Conservation (phyloP, 495 filamentous ascomycete genomes). For the Aspergillus haitiensis region DNA sequence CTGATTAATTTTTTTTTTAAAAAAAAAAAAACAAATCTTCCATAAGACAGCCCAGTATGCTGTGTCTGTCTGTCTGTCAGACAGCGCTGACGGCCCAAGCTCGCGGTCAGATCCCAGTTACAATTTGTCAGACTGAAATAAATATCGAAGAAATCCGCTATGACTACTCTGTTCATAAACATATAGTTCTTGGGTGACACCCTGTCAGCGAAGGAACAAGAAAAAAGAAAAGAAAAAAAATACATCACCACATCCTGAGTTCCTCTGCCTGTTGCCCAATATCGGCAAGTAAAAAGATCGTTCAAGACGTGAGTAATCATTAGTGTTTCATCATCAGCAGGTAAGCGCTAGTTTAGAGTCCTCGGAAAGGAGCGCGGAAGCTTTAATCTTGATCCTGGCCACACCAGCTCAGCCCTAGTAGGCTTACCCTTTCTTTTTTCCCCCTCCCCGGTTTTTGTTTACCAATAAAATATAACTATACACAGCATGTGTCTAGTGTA, state of each 20-base stretch:
- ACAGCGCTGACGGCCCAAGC: slow-evolving; percentile 1
- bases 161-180: no score
- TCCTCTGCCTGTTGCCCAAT: not conserved
- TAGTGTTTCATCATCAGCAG: slow-evolving; percentile 6
- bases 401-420: slow-evolving; percentile 12
- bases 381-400: slow-evolving; percentile 11
- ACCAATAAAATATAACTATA: not conserved
- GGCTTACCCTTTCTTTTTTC: slow-evolving; percentile 4
- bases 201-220: no score
- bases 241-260: not conserved
- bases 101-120: slow-evolving; percentile 4
- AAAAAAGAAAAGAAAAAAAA: no score
- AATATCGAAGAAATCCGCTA: not conserved
- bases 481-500: no score
- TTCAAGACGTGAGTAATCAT: no score
- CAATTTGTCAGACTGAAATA: not conserved
- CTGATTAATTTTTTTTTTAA: not conserved
- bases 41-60: not conserved
- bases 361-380: not conserved
- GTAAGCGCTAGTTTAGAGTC: slow-evolving; percentile 17
- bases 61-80: not conserved
- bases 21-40: not conserved
- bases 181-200: no score
- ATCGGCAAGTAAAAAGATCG: not conserved
- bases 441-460: not conserved